Base-by-base conservation (phyloP, 805 yeast species). In the Myxozyma neotropica region DNA sequence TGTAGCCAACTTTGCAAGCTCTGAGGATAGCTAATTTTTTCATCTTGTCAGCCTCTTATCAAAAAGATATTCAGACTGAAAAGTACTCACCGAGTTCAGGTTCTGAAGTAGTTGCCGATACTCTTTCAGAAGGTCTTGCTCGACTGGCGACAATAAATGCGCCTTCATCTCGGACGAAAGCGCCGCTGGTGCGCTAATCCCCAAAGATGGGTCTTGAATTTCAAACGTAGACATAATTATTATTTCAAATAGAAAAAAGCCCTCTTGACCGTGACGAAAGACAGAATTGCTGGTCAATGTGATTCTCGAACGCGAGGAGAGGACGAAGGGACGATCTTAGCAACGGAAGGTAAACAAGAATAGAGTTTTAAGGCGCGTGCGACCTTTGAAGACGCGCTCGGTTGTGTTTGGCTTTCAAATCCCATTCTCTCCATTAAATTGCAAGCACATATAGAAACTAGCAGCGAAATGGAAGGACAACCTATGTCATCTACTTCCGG, bases 81-180 rank as follows among this genome's bases (percentile, higher is more conserved):
- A 23, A 5, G 39, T 4, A 19, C 42, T 27, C 49, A 62, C 66
- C 3, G 35, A 43, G 23, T 35, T 33, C 38, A 62, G 49, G 29
- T 59, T 62, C 12, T 31, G 47, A 23, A 50, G 46, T 10, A 62
- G 44, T 13, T 31, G 31, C 36, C 35, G 46, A 46, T 62, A 62
- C 42, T 62, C 65, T 8, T 50, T 43, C n/a, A 62, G 46, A 4
- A 62, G 57, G 5, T 53, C 58, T 27, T 43, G 64, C 48, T 62
- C 64, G 17, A 49, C 48, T 6, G 63, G 59, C 3, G 65, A 57
- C 19, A 61, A 38, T 15, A 61, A 50, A 19, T 54, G 63, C 21
- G 40, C 46, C 39, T 55, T 21, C 44, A 49, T 24, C 21, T 59
- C 63, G 1, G 59, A 44, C 8, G 59, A 59, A n/a, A 42, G 42